These are phyloP conservation scores for Macrophomina pseudophaseolina DNA, from an alignment of 2,329 filamentous ascomycete species.

Conservation along the genomic window DNA sequence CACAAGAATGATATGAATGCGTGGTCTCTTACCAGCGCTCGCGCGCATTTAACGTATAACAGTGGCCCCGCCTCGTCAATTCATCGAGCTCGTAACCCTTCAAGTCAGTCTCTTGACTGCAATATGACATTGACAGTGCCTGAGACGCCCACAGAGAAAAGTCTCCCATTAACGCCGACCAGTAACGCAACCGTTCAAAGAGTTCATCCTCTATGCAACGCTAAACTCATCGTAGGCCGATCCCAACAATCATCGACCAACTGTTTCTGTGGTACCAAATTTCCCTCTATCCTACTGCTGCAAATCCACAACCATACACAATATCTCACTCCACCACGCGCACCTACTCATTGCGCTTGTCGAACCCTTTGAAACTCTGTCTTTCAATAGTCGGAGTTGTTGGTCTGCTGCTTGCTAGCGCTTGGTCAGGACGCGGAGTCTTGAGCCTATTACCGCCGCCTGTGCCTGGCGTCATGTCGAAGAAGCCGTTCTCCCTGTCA, in stretches of 20 bases:
- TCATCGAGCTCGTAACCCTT: neutral
- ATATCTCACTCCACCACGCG: neutral
- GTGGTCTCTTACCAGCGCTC: conserved; percentile 3
- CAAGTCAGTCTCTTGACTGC: neutral
- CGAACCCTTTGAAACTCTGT: conserved; percentile 18
- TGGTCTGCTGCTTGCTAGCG: conserved; percentile 31
- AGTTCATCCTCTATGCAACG: neutral
- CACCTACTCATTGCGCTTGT: conserved; percentile 25
- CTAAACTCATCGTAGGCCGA: neutral
- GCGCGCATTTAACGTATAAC: conserved; percentile 6
- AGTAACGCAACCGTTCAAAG: conserved; percentile 13
- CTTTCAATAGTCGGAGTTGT: conserved; percentile 33
- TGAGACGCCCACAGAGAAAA: neutral
- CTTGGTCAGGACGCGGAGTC: conserved; percentile 12
- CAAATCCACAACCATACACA: neutral
- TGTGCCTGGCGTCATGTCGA: conserved; percentile 29
- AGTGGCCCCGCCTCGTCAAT: neutral
- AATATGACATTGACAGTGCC: neutral
- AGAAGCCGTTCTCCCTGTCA: conserved; percentile 45
- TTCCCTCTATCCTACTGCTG: neutral
- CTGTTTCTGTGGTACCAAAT: neutral
- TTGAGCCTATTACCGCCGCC: conserved; percentile 10
- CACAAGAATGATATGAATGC: neutral
- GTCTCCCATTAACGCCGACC: conserved; percentile 9
- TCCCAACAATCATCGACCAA: neutral